These are phyloP conservation scores for Solanum hybrid DNA, from an alignment of 305 asterid species.

Conservation along the genomic window DNA sequence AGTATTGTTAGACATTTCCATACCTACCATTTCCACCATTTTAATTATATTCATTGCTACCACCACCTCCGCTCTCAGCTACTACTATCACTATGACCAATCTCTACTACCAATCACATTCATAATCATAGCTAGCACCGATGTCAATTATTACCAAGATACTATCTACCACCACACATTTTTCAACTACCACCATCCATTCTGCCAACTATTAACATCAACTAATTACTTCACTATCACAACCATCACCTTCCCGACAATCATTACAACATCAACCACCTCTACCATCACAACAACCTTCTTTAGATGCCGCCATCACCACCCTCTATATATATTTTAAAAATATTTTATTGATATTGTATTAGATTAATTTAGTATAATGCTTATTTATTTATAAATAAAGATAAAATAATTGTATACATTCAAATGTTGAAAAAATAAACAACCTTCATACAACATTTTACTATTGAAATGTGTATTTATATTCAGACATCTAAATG, in stretches of 20 bases:
- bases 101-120: background rate
- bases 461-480: background rate
- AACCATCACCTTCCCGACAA: background rate
- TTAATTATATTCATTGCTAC: too few species aligned
- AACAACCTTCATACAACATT: background rate
- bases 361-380: background rate
- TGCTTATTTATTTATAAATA: background rate
- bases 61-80: background rate
- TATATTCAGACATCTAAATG: too few species aligned
- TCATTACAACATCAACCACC: too few species aligned
- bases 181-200: background rate
- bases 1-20: background rate
- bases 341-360: background rate
- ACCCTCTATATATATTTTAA: background rate
- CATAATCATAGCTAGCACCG: background rate
- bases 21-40: background rate
- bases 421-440: background rate
- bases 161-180: background rate
- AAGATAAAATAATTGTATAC: background rate
- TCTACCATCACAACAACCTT: background rate
- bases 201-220: background rate
- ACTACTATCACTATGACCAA: background rate
- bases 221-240: too few species aligned
- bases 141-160: too few species aligned
- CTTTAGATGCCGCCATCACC: background rate